A percentile compares a stretch with the other conserved stretches of the same genome.
Conservation (phyloP, 1,139 yeast species). For the Blastobotrys serpentis region DNA sequence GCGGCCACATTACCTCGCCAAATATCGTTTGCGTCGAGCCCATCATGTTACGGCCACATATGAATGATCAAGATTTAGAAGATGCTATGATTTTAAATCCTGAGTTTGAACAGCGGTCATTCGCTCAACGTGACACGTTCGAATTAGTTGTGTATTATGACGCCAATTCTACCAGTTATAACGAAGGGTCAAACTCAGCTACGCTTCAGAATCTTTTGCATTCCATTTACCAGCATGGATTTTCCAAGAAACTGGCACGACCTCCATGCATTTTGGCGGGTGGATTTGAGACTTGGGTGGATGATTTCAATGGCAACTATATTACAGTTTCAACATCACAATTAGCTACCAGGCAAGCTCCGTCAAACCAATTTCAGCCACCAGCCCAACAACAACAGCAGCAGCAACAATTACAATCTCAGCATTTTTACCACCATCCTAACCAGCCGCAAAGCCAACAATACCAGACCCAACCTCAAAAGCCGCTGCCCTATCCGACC, state of each 20-base stretch:
- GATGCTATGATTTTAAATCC: slow-evolving; percentile 56
- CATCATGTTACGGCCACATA: slow-evolving; percentile 45
- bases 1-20: slow-evolving; percentile 55
- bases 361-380: slow-evolving; percentile 12
- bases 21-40: slow-evolving; percentile 75
- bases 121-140: slow-evolving; percentile 53
- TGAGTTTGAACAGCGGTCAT: slow-evolving; percentile 50
- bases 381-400: neutral
- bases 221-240: slow-evolving; percentile 40
- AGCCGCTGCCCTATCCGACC: neutral
- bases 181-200: slow-evolving; percentile 24
- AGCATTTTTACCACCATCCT: no score
- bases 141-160: slow-evolving; percentile 67
- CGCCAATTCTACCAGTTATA: slow-evolving; percentile 26
- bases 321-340: slow-evolving; percentile 3
- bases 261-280: slow-evolving; percentile 58
- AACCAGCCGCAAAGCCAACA: no score
- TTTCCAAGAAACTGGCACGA: slow-evolving; percentile 49
- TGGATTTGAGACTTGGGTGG: slow-evolving; percentile 51
- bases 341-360: slow-evolving; percentile 7
- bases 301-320: slow-evolving; percentile 33
- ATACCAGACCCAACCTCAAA: neutral
- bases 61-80: slow-evolving; percentile 61
- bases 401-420: slow-evolving; percentile 10
- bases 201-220: slow-evolving; percentile 26